Evolutionary conservation across 176 grass and related monocot genomes (phyloP).

Genomic region (Zea luxurians): DNA sequence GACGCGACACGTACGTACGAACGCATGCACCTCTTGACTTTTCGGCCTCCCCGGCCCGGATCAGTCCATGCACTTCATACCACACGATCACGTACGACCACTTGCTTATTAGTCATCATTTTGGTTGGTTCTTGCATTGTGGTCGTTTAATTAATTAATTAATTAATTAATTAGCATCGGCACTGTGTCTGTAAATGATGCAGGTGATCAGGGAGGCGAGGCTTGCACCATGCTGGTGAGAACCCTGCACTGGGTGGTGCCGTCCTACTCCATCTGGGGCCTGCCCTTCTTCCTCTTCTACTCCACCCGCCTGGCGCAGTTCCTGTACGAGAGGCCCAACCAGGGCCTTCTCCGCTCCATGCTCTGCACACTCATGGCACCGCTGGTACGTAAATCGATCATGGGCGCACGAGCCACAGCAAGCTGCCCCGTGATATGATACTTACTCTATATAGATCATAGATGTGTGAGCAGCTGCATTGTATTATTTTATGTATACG

Average conservation of each 20-base stretch:
- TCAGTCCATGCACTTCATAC: not conserved
- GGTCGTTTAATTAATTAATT: not conserved
- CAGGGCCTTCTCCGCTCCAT: constrained; percentile 66
- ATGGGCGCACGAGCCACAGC: too few relatives aligned
- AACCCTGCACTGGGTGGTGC: constrained; percentile 92
- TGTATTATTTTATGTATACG: too few relatives aligned
- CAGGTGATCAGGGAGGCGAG: constrained; percentile 72
- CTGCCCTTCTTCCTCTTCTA: constrained; percentile 95
- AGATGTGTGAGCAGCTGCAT: constrained; percentile 2
- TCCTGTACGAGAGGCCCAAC: constrained; percentile 81
- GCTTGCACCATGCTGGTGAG: constrained; percentile 88
- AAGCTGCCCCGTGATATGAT: too few relatives aligned
- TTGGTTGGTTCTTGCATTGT: not conserved
- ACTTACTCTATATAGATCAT: too few relatives aligned
- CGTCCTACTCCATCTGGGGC: constrained; percentile 97
- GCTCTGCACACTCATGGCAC: constrained; percentile 62
- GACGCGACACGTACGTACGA: constrained; percentile 36
- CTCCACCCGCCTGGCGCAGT: constrained; percentile 79
- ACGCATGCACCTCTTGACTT: constrained; percentile 40
- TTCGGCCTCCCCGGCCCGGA: not conserved
- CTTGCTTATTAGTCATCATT: not conserved
- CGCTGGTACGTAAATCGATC: constrained; percentile 25
- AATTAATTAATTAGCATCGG: not conserved
- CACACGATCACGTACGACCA: not conserved
- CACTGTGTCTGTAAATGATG: not conserved